phyloP scores from a whole-genome alignment of 2,329 filamentous ascomycete genomes.

The Pseudocercospora fuligena region DNA sequence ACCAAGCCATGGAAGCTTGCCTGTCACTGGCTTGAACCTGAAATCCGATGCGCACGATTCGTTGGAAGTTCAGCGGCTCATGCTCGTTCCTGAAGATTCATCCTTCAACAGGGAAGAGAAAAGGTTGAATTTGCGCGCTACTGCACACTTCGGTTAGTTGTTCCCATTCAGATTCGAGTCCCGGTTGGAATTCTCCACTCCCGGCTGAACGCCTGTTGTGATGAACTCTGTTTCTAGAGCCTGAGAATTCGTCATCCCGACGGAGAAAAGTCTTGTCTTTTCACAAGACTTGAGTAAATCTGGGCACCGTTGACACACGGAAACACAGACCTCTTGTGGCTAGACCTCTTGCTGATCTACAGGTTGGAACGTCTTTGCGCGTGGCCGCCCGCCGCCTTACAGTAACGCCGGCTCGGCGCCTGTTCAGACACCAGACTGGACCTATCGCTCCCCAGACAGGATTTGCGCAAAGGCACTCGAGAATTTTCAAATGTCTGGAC shows the following conservation, averaged over 20 bases:
- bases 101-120: conserved; percentile 4
- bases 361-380: background rate
- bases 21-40: conserved; percentile 21
- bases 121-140: conserved; percentile 2
- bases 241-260: background rate
- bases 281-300: background rate
- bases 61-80: conserved; percentile 7
- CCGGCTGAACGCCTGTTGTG: background rate
- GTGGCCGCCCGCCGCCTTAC: background rate
- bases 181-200: background rate
- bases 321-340: background rate
- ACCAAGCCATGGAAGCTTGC: background rate
- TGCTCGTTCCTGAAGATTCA: conserved; percentile 6
- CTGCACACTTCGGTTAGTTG: background rate
- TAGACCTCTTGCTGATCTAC: background rate
- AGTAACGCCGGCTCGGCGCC: conserved; percentile 6
- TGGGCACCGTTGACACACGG: conserved; percentile 7
- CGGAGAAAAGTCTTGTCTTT: background rate
- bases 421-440: background rate
- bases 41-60: conserved; percentile 6
- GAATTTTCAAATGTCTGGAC: background rate
- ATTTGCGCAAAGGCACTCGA: background rate
- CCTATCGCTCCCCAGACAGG: background rate
- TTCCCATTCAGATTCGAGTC: background rate
- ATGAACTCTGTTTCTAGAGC: background rate